Evolutionary conservation across 164 flowering plant species (phyloP), one percentile per base, ranked within the genome.

Genomic region (Nelumbo lutea): DNA sequence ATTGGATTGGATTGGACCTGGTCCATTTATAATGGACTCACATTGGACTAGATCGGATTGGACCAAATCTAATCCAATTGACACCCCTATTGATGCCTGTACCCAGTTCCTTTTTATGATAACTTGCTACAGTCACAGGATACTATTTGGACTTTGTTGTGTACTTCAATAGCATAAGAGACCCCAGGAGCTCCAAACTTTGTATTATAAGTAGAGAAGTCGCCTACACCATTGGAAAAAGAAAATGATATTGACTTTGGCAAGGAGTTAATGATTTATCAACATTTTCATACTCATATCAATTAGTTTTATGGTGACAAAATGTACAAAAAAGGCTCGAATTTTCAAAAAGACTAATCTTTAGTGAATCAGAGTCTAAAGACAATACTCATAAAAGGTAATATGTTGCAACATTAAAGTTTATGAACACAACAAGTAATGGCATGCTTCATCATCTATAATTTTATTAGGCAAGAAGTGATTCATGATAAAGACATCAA

Each of bases 81-180:
- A 27, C 27, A 27, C 27, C 27, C 27, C 27, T 27, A 27, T 27
- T 27, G 27, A 27, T 73, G 88, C 84, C 72, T 82, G 72, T 48
- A 85, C 40, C 94, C 89, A 85, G 78, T 78, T 86, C 78, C 96
- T 84, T 67, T 80, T 61, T 69, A 66, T 2, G 79, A 51, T 59
- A 65, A 60, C 48, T 81, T 72, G 62, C 64, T 66, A 66, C 59
- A 61, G 67, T 71, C 40, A 64, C 3, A 57, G 79, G 68, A 53
- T 80, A 72, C 66, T 64, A 78, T 1, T 80, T 67, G 15, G 84
- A 78, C 75, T 84, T 86, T 9, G 81, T 66, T 38, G 86, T 81
- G 75, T 59, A 68, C 62, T 65, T 74, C 9, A 94, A 78, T 4
- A 94, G 81, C 44, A 77, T 64, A 39, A 84, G 70, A 66, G 87